Evolutionary conservation across 768 basidiomycete species (phyloP), one percentile per base, ranked within the genome.

Genomic region (Phylloporus scabripes): DNA sequence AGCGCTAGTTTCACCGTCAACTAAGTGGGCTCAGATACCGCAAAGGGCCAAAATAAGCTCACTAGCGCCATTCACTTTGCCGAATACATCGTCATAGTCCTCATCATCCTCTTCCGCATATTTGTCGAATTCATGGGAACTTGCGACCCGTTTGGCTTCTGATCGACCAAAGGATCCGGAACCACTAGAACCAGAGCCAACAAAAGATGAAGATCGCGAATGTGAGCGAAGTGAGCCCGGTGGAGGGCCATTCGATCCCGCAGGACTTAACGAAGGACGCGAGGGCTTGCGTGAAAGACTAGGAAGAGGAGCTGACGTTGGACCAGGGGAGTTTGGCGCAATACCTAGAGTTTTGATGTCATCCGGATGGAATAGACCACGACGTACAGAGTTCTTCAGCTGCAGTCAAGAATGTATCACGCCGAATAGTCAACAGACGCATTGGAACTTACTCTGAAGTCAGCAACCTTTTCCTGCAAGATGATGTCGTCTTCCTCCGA

Each of bases 1-100:
- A 65, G 58, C 11, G 75, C 73, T 45, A 72, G 77, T 78, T 54
- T 28, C 53, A 45, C 32, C 33, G 17, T 53, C 29, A 48, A 39
- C 42, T 18, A 11, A 15, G 24, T n/a, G n/a, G 9, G 24, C 4
- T 26, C 51, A 26, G 50, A 31, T 24, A 46, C 42, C 33, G 23
- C 26, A 49, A 14, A 8, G 21, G 42, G n/a, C 45, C 31, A 11
- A 48, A 53, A 21, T 14, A 0, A n/a, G 72, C 85, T 66, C 53
- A 87, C 88, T 72, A 10, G 77, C 74, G 21, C 80, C 79, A 53
- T 78, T 85, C 17, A 74, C 75, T 66, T 88, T 90, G 51, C 81
- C 92, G 66, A 98, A 95, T 9, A 97, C 83, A 64, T 96, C 95
- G 41, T 95, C 92, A 60, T 96, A 98, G 62, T 97, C 92, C 60